These are phyloP conservation scores for Leersia perrieri DNA, from an alignment of 176 grass and related monocot genomes.

Conservation along the genomic window DNA sequence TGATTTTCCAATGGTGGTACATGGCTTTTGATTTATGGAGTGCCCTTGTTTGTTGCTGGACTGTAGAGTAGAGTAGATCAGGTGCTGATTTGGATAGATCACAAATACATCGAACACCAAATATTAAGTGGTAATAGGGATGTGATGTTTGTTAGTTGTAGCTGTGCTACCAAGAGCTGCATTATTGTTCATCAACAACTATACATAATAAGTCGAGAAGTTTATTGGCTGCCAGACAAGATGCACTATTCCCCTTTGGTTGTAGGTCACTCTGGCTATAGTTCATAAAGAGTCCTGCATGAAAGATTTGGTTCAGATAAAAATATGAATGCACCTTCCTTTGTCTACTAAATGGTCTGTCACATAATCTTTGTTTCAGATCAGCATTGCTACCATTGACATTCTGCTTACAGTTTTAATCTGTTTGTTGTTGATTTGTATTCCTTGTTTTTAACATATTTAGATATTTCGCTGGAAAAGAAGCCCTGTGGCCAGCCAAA, in stretches of 20 bases:
- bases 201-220: background rate
- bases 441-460: background rate
- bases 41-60: background rate
- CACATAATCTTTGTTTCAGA: background rate
- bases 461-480: background rate
- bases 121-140: background rate
- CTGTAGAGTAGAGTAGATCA: background rate
- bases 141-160: background rate
- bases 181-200: background rate
- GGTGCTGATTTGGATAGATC: background rate
- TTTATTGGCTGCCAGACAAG: background rate
- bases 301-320: background rate
- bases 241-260: background rate
- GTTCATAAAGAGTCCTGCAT: background rate
- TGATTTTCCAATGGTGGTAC: background rate
- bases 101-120: background rate
- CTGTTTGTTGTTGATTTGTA: background rate
- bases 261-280: background rate
- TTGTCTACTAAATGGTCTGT: background rate
- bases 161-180: background rate
- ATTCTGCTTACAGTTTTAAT: background rate
- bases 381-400: background rate
- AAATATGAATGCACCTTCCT: background rate
- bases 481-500: background rate
- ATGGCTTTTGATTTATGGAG: background rate